Evolutionary conservation across 2,329 filamentous ascomycete species (phyloP).

Genomic region (Hymenoscyphus albidus): DNA sequence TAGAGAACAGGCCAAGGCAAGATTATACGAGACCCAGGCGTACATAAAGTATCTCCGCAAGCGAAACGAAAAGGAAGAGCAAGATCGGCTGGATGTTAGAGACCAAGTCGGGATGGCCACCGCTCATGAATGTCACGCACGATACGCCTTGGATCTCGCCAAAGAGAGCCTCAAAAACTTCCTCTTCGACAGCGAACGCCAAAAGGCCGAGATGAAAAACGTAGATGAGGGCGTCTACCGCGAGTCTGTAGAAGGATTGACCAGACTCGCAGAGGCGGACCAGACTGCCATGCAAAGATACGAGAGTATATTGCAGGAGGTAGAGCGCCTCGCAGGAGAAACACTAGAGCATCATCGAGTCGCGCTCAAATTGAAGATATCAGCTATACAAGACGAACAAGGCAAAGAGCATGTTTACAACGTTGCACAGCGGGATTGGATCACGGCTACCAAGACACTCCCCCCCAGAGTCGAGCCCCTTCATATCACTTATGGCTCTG

Average conservation of each 20-base stretch:
- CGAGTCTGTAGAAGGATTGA: not conserved
- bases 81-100: not conserved
- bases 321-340: not conserved
- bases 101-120: not conserved
- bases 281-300: not conserved
- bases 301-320: not conserved
- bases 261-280: not conserved
- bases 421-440: not conserved
- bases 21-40: not conserved
- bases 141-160: not conserved
- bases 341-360: not conserved
- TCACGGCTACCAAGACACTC: not conserved
- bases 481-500: not conserved
- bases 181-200: not conserved
- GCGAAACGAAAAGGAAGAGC: not conserved
- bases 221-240: not conserved
- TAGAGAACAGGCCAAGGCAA: conserved; percentile 9
- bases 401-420: not conserved
- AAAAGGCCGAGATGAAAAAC: not conserved
- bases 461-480: not conserved
- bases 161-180: not conserved
- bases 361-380: not conserved
- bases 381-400: not conserved
- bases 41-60: conserved; percentile 3
- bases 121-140: not conserved